A percentile compares a stretch with the other conserved stretches of the same genome.
Conservation (phyloP, 306 rosid species). For the Fragaria vesca region DNA sequence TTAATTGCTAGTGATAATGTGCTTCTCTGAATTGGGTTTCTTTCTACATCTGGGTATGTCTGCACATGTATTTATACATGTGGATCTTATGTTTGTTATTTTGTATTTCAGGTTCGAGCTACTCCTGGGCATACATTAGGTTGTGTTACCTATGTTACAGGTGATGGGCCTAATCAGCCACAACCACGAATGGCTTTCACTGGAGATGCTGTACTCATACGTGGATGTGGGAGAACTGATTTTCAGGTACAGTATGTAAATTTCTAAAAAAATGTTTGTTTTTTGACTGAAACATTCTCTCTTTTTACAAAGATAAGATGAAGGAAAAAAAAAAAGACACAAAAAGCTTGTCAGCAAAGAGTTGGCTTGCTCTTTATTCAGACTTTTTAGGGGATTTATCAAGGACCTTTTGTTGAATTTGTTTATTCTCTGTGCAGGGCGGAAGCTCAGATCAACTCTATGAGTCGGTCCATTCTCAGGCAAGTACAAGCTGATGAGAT, state of each 20-base stretch:
- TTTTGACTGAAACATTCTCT: constrained; percentile 5
- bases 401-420: constrained; percentile 16
- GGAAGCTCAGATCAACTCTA: constrained; percentile 89
- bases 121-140: constrained; percentile 97
- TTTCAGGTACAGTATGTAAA: constrained; percentile 68
- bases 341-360: not conserved
- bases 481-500: constrained; percentile 39
- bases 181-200: constrained; percentile 91
- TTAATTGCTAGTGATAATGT: not conserved
- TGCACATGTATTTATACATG: not conserved
- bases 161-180: constrained; percentile 75
- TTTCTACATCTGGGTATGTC: not conserved
- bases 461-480: constrained; percentile 92
- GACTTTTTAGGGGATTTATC: constrained; percentile 11
- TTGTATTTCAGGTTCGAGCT: constrained; percentile 62
- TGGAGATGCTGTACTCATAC: constrained; percentile 75
- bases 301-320: not conserved
- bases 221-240: constrained; percentile 98
- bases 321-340: not conserved
- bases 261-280: not conserved
- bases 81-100: not conserved
- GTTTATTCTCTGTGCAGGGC: constrained; percentile 60
- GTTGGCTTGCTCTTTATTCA: not conserved
- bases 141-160: constrained; percentile 86
- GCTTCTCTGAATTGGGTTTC: not conserved